Evolutionary conservation across 1,284 basidiomycete genomes (phyloP).

Genomic region (Cutaneotrichosporon mucoides): DNA sequence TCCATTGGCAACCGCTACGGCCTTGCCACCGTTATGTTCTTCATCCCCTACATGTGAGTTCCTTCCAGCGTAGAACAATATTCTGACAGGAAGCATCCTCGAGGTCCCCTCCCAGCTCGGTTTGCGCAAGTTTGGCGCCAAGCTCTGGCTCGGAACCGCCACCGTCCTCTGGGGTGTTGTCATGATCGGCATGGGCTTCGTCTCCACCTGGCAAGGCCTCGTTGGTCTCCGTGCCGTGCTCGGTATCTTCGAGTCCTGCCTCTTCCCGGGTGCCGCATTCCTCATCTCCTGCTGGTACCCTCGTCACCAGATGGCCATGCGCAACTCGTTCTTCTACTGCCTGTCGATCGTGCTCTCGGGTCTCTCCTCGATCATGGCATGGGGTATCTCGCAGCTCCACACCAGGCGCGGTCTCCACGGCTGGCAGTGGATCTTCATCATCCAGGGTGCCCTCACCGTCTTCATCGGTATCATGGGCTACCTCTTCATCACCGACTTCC

Average conservation of each 20-base stretch:
- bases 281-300: slow-evolving; percentile 52
- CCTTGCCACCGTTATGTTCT: slow-evolving; percentile 44
- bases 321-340: slow-evolving; percentile 49
- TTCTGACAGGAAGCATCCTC: slow-evolving; percentile 45
- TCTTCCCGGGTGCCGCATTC: slow-evolving; percentile 47
- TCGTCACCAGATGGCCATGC: slow-evolving; percentile 47
- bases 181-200: slow-evolving; percentile 34
- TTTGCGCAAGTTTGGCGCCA: slow-evolving; percentile 24
- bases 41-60: slow-evolving; percentile 45
- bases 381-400: slow-evolving; percentile 14
- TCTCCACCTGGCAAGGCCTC: slow-evolving; percentile 31
- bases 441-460: slow-evolving; percentile 13
- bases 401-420: slow-evolving; percentile 4
- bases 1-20: slow-evolving; percentile 39
- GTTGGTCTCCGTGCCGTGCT: slow-evolving; percentile 21
- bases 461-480: slow-evolving; percentile 7
- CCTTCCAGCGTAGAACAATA: background rate
- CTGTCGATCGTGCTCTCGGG: slow-evolving; percentile 20
- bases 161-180: slow-evolving; percentile 44
- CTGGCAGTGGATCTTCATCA: slow-evolving; percentile 14
- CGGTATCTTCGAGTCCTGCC: slow-evolving; percentile 37
- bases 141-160: slow-evolving; percentile 13
- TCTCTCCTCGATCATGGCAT: slow-evolving; percentile 17
- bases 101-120: slow-evolving; percentile 24
- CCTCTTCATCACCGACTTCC: slow-evolving; percentile 16